Evolutionary conservation across 495 filamentous ascomycete species (phyloP), one percentile per base, ranked within the genome.

Genomic region (Saxophila tyrrhenica): DNA sequence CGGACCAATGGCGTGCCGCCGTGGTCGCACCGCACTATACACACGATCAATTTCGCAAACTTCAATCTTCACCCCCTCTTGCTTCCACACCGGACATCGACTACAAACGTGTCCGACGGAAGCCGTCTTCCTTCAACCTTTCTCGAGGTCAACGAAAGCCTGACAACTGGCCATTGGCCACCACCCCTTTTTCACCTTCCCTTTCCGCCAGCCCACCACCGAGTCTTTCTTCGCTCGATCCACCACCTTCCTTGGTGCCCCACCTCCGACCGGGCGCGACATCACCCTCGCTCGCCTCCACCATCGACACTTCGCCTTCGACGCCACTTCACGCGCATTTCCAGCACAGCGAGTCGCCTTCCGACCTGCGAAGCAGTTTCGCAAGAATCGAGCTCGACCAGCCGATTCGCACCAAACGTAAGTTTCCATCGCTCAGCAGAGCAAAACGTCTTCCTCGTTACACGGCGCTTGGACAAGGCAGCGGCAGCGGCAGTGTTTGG

Each of bases 381-480:
- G 51, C 1, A 17, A 32, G 45, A 10, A 7, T 42, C 20, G 25
- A 23, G 23, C 25, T 39, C 20, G 16, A 7, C 25, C 17, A 50
- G 51, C 55, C 17, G 1, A 23, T 62, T 2, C 19, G 32, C 7
- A 45, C 22, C 25, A 58, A 62, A 54, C 59, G 59, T 58, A 57
- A 58, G 54, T 62, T 62, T 38, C 50, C 55, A 16, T 19, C 9
- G 7, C 48, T 62, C 19, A 50, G 22, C 19, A 44, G 17, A 25
- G 50, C 59, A 13, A 62, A 58, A 25, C 59, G 59, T n/a, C 59
- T 62, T 23, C 58, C 58, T 22, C 50, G 22, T n/a, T 16, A 39
- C 13, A 39, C 49, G n/a, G 25, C 47, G 20, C 47, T 44, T 44
- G 16, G 41, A 11, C 15, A 21, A 23, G 49, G 19, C 29, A 46